phyloP scores from a whole-genome alignment of 176 grass and related monocot genomes.

The Phyllostachys edulis region DNA sequence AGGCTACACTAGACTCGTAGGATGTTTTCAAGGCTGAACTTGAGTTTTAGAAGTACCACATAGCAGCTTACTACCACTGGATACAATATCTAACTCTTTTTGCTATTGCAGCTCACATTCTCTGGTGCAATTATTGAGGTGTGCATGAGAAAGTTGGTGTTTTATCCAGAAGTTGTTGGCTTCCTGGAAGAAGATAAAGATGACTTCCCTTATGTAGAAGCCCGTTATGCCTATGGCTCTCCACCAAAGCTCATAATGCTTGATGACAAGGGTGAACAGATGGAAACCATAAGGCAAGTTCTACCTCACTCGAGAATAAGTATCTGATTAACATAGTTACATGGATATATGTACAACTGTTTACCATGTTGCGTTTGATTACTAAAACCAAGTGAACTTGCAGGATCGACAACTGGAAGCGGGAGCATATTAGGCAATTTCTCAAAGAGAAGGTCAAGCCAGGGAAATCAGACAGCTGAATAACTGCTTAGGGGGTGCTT shows the following conservation, averaged over 20 bases:
- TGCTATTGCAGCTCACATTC: conserved; percentile 64
- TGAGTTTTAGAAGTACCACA: neutral
- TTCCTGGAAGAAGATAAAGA: conserved; percentile 93
- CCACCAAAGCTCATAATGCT: conserved; percentile 99
- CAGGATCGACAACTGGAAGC: conserved; percentile 99
- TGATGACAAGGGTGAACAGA: conserved; percentile 66
- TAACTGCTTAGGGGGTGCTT: neutral
- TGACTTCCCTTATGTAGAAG: conserved; percentile 72
- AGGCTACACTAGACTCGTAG: neutral
- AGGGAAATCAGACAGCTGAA: conserved; percentile 40
- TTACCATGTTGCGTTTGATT: neutral
- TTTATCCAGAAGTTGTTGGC: conserved; percentile 91
- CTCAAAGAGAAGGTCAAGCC: conserved; percentile 86
- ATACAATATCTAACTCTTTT: conserved; percentile 11
- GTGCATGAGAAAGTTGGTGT: conserved; percentile 95
- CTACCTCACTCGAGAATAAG: neutral
- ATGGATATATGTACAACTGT: too few relatives aligned
- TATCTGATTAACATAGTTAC: too few relatives aligned
- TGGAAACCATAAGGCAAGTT: conserved; percentile 86
- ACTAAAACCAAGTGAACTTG: conserved; percentile 29
- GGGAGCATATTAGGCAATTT: conserved; percentile 87
- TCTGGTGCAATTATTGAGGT: conserved; percentile 94
- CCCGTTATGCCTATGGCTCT: conserved; percentile 75
- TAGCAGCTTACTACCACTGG: neutral
- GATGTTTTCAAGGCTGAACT: neutral